Base-by-base conservation (phyloP, 2,329 filamentous ascomycete species). In the Venturia carpophila region DNA sequence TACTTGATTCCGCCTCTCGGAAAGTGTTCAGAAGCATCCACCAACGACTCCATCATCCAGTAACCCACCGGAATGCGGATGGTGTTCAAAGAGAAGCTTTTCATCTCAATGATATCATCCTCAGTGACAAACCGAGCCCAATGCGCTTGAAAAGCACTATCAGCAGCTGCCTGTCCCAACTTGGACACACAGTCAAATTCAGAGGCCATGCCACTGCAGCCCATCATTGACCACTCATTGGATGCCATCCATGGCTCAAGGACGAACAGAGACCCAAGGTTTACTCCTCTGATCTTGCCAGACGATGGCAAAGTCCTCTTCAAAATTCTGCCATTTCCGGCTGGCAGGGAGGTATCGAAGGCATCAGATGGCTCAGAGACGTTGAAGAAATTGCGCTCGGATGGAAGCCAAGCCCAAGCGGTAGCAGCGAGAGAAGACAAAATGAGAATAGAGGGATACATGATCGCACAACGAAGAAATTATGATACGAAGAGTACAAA, bases 31-130 rank as follows among this genome's bases (percentile, higher is more conserved):
- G 76, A 79, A 55, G 75, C 71, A 64, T 81, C 75, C 13, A 84
- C 79, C 2, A 82, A 71, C 45, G 76, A 76, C 69, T 83, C 81
- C 49, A 79, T 74, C 45, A 84, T 73, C 82, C 82, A 85, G 71
- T 82, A 85, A 10, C 82, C 83, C 3, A 84, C 73, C 0, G 82
- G 82, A 27, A 85, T 78, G 5, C 82, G 77, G 60, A 85, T 75
- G 0, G 82, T 81, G 70, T 84, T 84, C 49, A 84, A 72, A 0
- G 81, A 80, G 52, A 77, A 79, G 52, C 71, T 74, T n/a, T 73
- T 70, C 74, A 84, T 84, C 68, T 79, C 71, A 27, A 77, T 70
- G 61, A 85, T 75, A 69, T 84, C 82, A 1, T 74, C 69, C 65
- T 79, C 69, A 4, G 77, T 80, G 67, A 83, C 79, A 76, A 78